Evolutionary conservation across 176 grass and related monocot genomes (phyloP).

Genomic region (Aechmea fasciata): DNA sequence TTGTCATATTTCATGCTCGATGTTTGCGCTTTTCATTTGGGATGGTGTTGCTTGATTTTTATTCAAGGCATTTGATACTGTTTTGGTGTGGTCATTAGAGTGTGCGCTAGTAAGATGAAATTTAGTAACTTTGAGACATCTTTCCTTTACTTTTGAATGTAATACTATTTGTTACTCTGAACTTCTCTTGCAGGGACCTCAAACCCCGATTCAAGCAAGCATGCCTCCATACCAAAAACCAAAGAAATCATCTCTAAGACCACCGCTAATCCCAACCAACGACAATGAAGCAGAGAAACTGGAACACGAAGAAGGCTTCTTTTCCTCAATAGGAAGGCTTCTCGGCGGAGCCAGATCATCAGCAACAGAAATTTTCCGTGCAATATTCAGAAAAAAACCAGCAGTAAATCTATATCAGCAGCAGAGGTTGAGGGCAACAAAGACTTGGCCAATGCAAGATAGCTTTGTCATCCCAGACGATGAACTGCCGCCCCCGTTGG

Average conservation of each 20-base stretch:
- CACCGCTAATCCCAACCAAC: constrained; percentile 54
- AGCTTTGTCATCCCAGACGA: constrained; percentile 73
- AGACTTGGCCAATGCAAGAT: constrained; percentile 64
- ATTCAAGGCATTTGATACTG: not conserved
- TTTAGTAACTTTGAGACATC: too few species aligned
- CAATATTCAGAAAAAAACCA: constrained; percentile 42
- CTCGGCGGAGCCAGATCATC: constrained; percentile 67
- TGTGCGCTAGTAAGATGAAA: not conserved
- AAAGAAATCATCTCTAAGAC: constrained; percentile 48
- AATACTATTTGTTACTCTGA: not conserved
- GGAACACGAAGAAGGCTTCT: constrained; percentile 65
- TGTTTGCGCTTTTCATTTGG: not conserved
- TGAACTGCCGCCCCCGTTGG: constrained; percentile 54
- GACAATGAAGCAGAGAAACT: constrained; percentile 31
- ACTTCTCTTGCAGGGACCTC: constrained; percentile 36
- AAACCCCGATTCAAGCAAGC: constrained; percentile 28
- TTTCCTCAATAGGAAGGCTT: constrained; percentile 58
- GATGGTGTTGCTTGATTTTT: not conserved
- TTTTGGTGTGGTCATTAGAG: not conserved
- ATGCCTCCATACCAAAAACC: constrained; percentile 63
- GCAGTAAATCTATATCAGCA: constrained; percentile 31
- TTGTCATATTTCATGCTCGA: not conserved
- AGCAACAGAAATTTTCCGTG: constrained; percentile 34
- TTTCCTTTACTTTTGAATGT: not conserved
- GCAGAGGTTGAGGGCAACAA: constrained; percentile 34